Base-by-base conservation (phyloP, 2,329 filamentous ascomycete genomes). In the Epicoccum nigrum region DNA sequence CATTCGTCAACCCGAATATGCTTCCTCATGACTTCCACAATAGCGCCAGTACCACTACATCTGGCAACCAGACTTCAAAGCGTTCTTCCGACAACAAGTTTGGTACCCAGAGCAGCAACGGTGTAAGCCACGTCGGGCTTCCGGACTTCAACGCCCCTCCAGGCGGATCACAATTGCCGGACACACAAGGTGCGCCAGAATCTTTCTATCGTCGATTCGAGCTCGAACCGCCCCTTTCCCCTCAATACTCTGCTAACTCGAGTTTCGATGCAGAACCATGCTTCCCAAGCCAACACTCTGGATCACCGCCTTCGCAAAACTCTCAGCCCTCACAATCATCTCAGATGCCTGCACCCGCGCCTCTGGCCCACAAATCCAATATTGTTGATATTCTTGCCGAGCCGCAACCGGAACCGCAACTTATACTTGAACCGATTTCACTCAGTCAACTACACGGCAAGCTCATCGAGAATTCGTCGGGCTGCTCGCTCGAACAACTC, bases 401-500 rank as follows among this genome's bases (percentile, higher is more conserved):
- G 16, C 64, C 66, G 25, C 48, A 60, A 16, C 55, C 60, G 0
- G 62, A 66, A 43, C 70, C 66, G 1, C 59, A 65, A 31, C 58
- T 78, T 45, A 70, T 78, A 21, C 60, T 84, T 12, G 81, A 85
- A 51, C 72, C 79, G 8, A 60, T 66, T 0, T 78, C 82, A 23
- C 77, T 91, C 19, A 72, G 77, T 2, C 70, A 77, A 6, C 81
- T 95, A 47, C 80, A 91, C 49, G 70, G 79, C 0, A 79, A 84
- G 30, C 77, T 96, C 27, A 86, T 87, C 0, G 75, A 82, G 21
- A 79, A 81, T 35, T 93, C 89, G 2, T 86, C 84, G 16, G 90
- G 90, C 1, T 90, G 89, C 71, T 89, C 87, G 0, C 89, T 99
- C 44, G 94, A 99, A 75, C 93, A 99, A 72, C 78, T 99, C 16